These are phyloP conservation scores for Fragaria iinumae DNA, from an alignment of 306 rosid genomes.

Conservation along the genomic window DNA sequence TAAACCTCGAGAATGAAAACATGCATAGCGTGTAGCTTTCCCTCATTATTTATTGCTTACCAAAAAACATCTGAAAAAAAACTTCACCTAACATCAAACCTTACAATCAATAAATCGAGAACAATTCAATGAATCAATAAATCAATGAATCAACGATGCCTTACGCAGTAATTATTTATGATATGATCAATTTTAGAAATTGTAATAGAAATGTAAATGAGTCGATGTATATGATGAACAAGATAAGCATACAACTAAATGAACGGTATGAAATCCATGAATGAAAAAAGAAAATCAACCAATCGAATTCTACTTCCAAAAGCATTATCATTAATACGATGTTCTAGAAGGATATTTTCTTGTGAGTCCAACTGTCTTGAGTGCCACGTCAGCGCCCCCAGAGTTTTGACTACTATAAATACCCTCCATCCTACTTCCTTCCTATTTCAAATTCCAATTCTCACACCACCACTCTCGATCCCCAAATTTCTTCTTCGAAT, in stretches of 20 bases:
- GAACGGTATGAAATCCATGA: neutral
- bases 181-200: too few species aligned
- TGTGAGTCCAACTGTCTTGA: neutral
- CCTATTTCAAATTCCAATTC: neutral
- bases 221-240: too few species aligned
- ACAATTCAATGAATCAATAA: accelerated
- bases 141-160: too few species aligned
- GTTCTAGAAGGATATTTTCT: too few species aligned
- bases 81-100: neutral
- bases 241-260: neutral
- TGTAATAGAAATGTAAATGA: neutral
- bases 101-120: neutral
- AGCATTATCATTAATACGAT: too few species aligned
- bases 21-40: neutral
- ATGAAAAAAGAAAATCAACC: neutral
- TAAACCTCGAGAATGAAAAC: neutral
- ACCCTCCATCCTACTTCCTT: too few species aligned
- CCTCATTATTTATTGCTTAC: neutral
- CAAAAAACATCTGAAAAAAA: neutral
- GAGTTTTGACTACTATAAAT: neutral
- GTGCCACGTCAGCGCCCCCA: neutral
- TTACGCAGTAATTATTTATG: too few species aligned
- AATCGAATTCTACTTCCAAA: too few species aligned
- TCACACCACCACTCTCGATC: neutral
- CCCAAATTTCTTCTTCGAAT: neutral